Evolutionary conservation across 495 filamentous ascomycete genomes (phyloP).

Genomic region (Ascobolus immersus): DNA sequence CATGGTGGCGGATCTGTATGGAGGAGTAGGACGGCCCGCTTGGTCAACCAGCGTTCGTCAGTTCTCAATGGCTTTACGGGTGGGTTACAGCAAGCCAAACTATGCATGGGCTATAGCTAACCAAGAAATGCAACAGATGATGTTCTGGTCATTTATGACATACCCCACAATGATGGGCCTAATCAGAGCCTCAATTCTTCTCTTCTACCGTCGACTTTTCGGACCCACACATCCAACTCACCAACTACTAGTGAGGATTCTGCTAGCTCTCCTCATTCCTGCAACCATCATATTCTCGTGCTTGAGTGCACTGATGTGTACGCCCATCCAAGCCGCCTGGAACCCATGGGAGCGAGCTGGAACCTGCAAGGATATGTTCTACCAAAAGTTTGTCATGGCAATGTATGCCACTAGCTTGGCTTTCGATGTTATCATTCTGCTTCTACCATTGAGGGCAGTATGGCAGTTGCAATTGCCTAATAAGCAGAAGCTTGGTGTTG

Average conservation of each 20-base stretch:
- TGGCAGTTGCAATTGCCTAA: constrained; percentile 1
- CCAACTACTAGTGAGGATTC: background rate
- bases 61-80: too few species aligned
- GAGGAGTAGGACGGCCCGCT: too few species aligned
- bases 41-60: too few species aligned
- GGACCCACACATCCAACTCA: background rate
- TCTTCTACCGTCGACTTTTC: constrained; percentile 2
- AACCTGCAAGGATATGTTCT: constrained; percentile 1
- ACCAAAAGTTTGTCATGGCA: background rate
- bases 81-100: too few species aligned
- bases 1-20: too few species aligned
- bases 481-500: background rate
- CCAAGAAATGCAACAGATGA: too few species aligned
- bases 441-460: background rate
- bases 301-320: constrained; percentile 1
- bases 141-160: too few species aligned
- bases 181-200: too few species aligned
- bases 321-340: background rate
- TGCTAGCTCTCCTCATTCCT: background rate
- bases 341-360: background rate
- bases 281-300: constrained; percentile 1
- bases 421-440: constrained; percentile 1
- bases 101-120: too few species aligned
- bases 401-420: background rate
- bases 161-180: too few species aligned